Conservation (phyloP, 225 moss, liverwort and hornwort genomes). For the Lunularia cruciata region DNA sequence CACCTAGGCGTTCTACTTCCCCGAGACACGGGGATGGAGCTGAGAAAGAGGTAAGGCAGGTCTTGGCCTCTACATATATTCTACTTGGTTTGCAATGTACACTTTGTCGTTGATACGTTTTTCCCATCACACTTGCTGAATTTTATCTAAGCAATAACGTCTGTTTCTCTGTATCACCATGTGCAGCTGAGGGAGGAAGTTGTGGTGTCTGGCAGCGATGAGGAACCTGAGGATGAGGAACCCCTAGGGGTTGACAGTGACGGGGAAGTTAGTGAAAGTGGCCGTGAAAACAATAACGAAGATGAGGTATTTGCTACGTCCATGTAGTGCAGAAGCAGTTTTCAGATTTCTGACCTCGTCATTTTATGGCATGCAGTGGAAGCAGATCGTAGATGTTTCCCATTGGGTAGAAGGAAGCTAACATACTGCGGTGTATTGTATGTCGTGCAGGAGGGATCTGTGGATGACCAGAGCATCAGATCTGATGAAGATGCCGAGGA, state of each 20-base stretch:
- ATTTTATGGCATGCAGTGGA: no score
- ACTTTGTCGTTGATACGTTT: neutral
- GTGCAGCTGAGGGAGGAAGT: constrained; percentile 82
- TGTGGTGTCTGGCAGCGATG: constrained; percentile 84
- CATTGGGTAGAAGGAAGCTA: neutral
- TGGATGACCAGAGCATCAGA: constrained; percentile 85
- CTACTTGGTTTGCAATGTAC: no score
- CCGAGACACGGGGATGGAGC: constrained; percentile 53
- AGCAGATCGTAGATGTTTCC: no score
- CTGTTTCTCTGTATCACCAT: neutral
- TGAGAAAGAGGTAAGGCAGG: constrained; percentile 59
- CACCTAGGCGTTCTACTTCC: constrained; percentile 53
- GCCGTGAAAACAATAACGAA: constrained; percentile 54
- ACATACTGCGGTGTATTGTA: neutral
- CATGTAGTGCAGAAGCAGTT: neutral
- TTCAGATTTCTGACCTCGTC: no score
- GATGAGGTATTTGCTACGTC: constrained; percentile 50
- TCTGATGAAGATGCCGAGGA: constrained; percentile 85
- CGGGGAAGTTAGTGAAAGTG: constrained; percentile 66
- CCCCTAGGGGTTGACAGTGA: constrained; percentile 53
- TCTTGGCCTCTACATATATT: neutral
- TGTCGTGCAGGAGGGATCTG: constrained; percentile 73
- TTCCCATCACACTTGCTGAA: neutral
- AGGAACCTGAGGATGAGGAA: constrained; percentile 86
- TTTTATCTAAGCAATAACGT: neutral